These are phyloP conservation scores for Musa balbisiana DNA, from an alignment of 202 grass and related monocot species.

Conservation along the genomic window DNA sequence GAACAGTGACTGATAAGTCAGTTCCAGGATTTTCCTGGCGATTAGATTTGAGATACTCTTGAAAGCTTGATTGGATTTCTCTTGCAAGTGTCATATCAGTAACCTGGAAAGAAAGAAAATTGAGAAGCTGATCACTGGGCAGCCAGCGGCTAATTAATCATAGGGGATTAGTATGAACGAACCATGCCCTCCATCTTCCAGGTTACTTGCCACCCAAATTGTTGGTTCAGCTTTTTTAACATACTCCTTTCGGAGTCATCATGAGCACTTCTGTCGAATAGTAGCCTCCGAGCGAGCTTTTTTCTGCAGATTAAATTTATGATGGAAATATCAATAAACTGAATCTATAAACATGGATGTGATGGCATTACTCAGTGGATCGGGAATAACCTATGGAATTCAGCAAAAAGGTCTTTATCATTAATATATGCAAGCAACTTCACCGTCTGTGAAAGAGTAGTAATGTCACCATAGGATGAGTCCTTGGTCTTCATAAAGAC, in stretches of 20 bases:
- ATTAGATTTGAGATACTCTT: slow-evolving; percentile 53
- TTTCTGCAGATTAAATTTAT: slow-evolving; percentile 46
- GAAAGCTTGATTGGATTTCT: slow-evolving; percentile 81
- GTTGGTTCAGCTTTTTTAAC: slow-evolving; percentile 94
- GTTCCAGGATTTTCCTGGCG: slow-evolving; percentile 51
- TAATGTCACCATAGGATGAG: too few species aligned
- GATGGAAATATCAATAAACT: slow-evolving; percentile 16
- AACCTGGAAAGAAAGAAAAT: slow-evolving; percentile 23
- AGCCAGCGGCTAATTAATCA: background rate
- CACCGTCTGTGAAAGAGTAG: slow-evolving; percentile 42
- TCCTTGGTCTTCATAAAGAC: too few species aligned
- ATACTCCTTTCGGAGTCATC: slow-evolving; percentile 96
- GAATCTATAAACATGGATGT: background rate
- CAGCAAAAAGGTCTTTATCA: slow-evolving; percentile 93
- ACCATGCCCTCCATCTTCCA: slow-evolving; percentile 99
- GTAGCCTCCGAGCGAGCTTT: slow-evolving; percentile 88
- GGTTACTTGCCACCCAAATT: slow-evolving; percentile 85
- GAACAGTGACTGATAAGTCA: slow-evolving; percentile 75
- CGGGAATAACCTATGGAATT: slow-evolving; percentile 55
- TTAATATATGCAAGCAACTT: slow-evolving; percentile 85
- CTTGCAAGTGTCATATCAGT: slow-evolving; percentile 76
- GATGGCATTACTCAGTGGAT: too few species aligned
- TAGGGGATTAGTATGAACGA: background rate
- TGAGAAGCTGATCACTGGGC: background rate
- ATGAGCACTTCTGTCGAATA: slow-evolving; percentile 98